Percentiles rank a stretch among this genome's conserved stretches.
phyloP scores from a whole-genome alignment of 345 rosid species.

The Eucalyptus polyanthemos region DNA sequence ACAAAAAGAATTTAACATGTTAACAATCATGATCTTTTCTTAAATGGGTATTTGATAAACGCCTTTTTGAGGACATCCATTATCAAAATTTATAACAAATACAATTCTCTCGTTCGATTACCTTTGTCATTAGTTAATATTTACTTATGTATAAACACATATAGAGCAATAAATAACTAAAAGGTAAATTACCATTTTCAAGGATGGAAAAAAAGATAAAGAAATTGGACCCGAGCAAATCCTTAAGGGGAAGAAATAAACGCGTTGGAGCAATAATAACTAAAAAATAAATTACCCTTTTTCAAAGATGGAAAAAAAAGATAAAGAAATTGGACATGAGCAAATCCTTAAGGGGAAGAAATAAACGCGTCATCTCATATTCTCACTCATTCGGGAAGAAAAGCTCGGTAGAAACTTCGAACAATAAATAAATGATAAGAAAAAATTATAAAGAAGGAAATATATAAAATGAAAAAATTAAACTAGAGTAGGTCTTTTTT shows the following conservation, averaged over 20 bases:
- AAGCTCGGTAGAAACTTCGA: background rate
- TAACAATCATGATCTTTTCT: background rate
- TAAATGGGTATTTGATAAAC: background rate
- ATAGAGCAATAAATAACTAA: background rate
- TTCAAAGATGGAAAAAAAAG: rapidly evolving
- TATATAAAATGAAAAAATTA: background rate
- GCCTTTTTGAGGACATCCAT: background rate
- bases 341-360: rapidly evolving
- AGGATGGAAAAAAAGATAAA: background rate
- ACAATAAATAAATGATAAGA: background rate
- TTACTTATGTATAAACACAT: background rate
- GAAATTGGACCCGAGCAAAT: no score
- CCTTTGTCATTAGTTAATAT: background rate
- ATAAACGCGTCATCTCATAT: no score
- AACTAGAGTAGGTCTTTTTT: background rate
- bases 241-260: rapidly evolving
- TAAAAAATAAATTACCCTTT: background rate
- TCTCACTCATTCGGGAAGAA: no score
- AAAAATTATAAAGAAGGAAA: background rate
- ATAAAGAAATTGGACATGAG: background rate
- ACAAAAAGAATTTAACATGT: background rate
- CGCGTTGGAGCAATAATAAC: background rate
- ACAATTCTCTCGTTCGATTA: background rate
- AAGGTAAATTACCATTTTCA: background rate
- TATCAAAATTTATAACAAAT: background rate